Percentiles rank a stretch among this genome's conserved stretches.
Conservation (phyloP, 2,329 filamentous ascomycete genomes). For the Arthrobotrys sphaeroides region DNA sequence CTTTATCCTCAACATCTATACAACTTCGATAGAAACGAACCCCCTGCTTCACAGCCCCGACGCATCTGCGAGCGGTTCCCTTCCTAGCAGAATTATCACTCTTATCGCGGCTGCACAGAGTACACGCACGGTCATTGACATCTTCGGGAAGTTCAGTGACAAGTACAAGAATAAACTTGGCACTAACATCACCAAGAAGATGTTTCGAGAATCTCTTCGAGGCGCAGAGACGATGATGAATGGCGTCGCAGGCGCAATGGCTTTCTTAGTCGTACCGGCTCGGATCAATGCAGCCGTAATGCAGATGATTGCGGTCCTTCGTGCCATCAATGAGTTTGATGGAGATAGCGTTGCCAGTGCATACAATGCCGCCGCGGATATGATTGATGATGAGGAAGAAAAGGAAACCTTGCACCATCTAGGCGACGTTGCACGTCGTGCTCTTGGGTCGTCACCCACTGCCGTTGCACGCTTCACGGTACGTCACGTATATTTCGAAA, state of each 20-base stretch:
- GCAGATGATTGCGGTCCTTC: not conserved
- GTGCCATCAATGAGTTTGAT: not conserved
- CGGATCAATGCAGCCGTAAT: not conserved
- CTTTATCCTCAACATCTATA: not conserved
- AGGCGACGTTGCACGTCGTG: not conserved
- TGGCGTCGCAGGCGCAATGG: not conserved
- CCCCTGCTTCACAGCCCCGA: not conserved
- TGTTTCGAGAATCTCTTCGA: not conserved
- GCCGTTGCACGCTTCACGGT: no score
- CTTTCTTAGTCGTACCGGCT: not conserved
- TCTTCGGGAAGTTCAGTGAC: not conserved
- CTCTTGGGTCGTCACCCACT: not conserved
- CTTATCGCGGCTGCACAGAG: not conserved
- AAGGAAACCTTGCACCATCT: not conserved
- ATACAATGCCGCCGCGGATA: not conserved
- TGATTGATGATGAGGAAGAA: not conserved
- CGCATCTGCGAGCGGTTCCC: not conserved
- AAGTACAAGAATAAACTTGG: not conserved
- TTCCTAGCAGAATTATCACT: not conserved
- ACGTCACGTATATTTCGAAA: no score
- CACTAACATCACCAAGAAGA: not conserved
- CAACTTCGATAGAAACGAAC: not conserved
- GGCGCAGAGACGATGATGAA: not conserved
- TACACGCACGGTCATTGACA: not conserved
- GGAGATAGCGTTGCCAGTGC: not conserved